Evolutionary conservation across 169 alveolate species (phyloP).

Genomic region (Babesia sp.): DNA sequence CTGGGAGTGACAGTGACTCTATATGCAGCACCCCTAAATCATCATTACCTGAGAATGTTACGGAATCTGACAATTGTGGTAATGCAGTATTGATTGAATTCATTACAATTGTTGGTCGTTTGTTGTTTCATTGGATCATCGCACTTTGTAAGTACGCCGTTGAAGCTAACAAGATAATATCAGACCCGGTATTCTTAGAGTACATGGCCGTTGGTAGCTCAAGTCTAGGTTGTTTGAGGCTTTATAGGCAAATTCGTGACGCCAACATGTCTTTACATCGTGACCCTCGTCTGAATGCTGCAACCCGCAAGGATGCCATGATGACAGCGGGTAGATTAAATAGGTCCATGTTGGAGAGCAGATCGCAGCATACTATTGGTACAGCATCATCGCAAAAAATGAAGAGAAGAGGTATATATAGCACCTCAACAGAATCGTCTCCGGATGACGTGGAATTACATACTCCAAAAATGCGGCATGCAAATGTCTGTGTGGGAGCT

Average conservation of each 20-base stretch:
- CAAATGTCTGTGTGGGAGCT: too few species aligned
- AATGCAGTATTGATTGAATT: slow-evolving; percentile 14
- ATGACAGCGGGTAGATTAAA: too few species aligned
- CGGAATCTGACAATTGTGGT: neutral
- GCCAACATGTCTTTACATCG: slow-evolving; percentile 11
- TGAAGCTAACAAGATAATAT: slow-evolving; percentile 14
- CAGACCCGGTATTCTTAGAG: slow-evolving; percentile 16
- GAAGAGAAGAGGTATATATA: too few species aligned
- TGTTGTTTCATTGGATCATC: slow-evolving; percentile 38
- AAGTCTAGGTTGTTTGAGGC: neutral
- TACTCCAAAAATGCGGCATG: too few species aligned
- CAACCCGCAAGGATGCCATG: too few species aligned
- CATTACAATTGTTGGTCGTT: neutral
- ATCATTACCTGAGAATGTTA: neutral
- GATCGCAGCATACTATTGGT: too few species aligned
- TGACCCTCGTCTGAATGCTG: neutral
- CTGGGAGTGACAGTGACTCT: neutral
- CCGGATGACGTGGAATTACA: too few species aligned
- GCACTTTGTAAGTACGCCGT: slow-evolving; percentile 41
- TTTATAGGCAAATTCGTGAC: slow-evolving; percentile 1
- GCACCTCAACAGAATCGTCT: too few species aligned
- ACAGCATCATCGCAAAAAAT: too few species aligned
- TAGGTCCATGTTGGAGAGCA: too few species aligned
- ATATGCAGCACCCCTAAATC: neutral
- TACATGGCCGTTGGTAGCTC: neutral